Conservation (phyloP, 306 rosid species). For the Hippophae rhamnoides region DNA sequence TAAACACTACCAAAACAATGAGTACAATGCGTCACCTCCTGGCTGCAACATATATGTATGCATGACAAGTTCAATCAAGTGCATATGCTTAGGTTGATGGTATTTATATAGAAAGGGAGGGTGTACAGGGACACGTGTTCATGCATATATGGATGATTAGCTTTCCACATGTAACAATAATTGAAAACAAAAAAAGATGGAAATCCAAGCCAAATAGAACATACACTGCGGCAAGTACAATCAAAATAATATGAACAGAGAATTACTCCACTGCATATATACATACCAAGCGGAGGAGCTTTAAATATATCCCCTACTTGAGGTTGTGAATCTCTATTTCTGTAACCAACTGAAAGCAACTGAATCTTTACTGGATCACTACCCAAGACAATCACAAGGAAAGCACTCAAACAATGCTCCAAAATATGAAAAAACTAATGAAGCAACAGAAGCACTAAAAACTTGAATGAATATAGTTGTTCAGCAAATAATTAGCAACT, state of each 20-base stretch:
- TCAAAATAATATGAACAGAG: neutral
- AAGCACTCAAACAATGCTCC: conserved; percentile 57
- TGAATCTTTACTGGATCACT: conserved; percentile 38
- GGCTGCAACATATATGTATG: neutral
- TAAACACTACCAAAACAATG: neutral
- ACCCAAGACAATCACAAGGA: conserved; percentile 53
- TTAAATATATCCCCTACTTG: conserved; percentile 50
- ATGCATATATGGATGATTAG: neutral
- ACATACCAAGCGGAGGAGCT: conserved; percentile 72
- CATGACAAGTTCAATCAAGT: neutral
- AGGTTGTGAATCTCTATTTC: conserved; percentile 61
- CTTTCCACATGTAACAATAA: neutral
- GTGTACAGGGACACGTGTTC: too few relatives aligned
- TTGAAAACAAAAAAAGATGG: neutral
- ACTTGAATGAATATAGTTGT: conserved; percentile 23
- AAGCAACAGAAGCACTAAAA: conserved; percentile 30
- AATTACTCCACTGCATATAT: conserved; percentile 17
- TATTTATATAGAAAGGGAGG: neutral
- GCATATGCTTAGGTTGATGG: neutral
- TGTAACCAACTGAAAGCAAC: conserved; percentile 32
- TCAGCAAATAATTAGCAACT: conserved; percentile 32
- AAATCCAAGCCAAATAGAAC: neutral
- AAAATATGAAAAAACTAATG: conserved; percentile 26
- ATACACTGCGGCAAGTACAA: neutral
- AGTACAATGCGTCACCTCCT: neutral